Evolutionary conservation across 2,329 filamentous ascomycete species (phyloP).

Genomic region (Bipolaris sorokiniana): DNA sequence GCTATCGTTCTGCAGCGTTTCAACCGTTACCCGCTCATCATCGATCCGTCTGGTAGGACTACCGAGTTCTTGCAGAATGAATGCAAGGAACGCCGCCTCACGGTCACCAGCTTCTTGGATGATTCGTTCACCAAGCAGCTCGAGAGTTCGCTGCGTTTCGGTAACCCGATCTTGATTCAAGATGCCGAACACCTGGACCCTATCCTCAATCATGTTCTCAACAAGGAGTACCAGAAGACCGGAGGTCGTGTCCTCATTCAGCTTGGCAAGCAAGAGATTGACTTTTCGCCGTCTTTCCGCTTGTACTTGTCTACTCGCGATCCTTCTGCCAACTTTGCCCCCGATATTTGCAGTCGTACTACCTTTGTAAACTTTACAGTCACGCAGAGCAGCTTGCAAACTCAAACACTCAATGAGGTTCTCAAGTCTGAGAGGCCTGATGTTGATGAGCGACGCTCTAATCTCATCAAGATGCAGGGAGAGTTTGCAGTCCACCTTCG

Average conservation of each 20-base stretch:
- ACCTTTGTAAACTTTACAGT: conserved; percentile 99
- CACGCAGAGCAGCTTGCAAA: conserved; percentile 97
- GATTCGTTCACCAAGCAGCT: conserved; percentile 98
- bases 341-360: conserved; percentile 96
- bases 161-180: conserved; percentile 97
- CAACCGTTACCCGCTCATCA: conserved; percentile 97
- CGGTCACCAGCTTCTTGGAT: conserved; percentile 96
- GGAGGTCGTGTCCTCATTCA: conserved; percentile 97
- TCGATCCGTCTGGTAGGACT: conserved; percentile 93
- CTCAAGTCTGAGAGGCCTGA: conserved; percentile 97
- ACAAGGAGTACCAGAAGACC: conserved; percentile 99
- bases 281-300: conserved; percentile 96
- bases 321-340: conserved; percentile 92
- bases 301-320: conserved; percentile 94
- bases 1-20: conserved; percentile 97
- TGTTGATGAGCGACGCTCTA: conserved; percentile 93
- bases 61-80: conserved; percentile 96
- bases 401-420: conserved; percentile 95
- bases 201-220: conserved; percentile 96
- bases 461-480: conserved; percentile 97
- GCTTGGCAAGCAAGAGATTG: conserved; percentile 97
- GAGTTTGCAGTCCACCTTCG: conserved; percentile 99
- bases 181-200: conserved; percentile 97
- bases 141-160: conserved; percentile 94
- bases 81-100: conserved; percentile 89